These are phyloP conservation scores for Dipodascus geniculatus DNA, from an alignment of 805 yeast genomes.

Conservation along the genomic window DNA sequence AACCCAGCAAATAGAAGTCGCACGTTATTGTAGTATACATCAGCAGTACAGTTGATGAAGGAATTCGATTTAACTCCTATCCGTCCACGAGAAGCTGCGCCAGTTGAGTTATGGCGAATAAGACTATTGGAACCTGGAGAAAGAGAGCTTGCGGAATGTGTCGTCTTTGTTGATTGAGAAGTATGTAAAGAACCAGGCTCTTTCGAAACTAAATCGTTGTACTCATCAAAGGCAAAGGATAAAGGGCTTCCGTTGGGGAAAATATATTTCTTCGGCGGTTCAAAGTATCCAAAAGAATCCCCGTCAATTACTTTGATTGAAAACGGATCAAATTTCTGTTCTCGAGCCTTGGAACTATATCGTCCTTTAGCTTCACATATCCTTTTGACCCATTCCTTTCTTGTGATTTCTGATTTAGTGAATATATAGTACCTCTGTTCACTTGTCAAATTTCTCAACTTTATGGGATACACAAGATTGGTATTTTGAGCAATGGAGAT, in stretches of 20 bases:
- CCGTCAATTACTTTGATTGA: neutral
- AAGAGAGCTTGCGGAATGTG: neutral
- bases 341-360: neutral
- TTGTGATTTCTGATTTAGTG: neutral
- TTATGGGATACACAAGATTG: neutral
- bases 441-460: neutral
- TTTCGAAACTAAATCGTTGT: neutral
- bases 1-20: conserved; percentile 23
- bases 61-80: conserved; percentile 22
- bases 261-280: neutral
- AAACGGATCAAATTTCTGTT: neutral
- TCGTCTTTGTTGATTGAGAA: neutral
- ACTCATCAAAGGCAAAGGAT: neutral
- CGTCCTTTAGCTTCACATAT: neutral
- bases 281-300: neutral
- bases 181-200: neutral
- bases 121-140: neutral
- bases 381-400: neutral
- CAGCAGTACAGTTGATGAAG: conserved; percentile 31
- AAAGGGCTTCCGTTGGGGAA: neutral
- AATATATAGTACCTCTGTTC: neutral
- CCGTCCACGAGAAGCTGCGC: conserved; percentile 3
- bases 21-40: conserved; percentile 34
- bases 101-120: conserved; percentile 22
- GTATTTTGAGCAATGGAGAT: neutral